These are phyloP conservation scores for Anisodus tanguticus DNA, from an alignment of 257 asterid species.

Conservation along the genomic window DNA sequence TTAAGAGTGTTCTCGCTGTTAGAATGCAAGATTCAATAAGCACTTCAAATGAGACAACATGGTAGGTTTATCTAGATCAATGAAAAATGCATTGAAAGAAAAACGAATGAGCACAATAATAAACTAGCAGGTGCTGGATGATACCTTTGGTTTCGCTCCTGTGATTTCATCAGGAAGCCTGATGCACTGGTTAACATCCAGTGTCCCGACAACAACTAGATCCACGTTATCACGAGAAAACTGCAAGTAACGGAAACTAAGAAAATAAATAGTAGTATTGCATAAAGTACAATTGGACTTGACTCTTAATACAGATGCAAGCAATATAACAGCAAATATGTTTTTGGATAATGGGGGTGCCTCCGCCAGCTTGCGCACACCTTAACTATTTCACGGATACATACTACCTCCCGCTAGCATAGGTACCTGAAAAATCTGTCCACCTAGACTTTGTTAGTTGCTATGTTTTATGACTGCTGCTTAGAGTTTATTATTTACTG, in stretches of 20 bases:
- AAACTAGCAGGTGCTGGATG: neutral
- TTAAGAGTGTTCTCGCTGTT: neutral
- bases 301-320: neutral
- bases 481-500: no score
- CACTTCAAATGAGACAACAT: neutral
- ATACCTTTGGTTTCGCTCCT: constrained; percentile 83
- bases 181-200: constrained; percentile 86
- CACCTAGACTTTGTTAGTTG: no score
- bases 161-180: constrained; percentile 82
- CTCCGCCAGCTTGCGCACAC: no score
- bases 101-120: neutral
- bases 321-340: neutral
- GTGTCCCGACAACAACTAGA: constrained; percentile 81
- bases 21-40: neutral
- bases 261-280: neutral
- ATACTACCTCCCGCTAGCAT: no score
- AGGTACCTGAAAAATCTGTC: no score
- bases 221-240: constrained; percentile 62
- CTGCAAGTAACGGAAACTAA: constrained; percentile 46
- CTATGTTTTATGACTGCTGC: no score
- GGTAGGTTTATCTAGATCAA: neutral
- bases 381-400: no score
- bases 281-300: neutral
- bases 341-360: no score
- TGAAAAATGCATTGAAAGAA: neutral